Base-by-base conservation (phyloP, 2,329 filamentous ascomycete species). In the Cadophora sp. region DNA sequence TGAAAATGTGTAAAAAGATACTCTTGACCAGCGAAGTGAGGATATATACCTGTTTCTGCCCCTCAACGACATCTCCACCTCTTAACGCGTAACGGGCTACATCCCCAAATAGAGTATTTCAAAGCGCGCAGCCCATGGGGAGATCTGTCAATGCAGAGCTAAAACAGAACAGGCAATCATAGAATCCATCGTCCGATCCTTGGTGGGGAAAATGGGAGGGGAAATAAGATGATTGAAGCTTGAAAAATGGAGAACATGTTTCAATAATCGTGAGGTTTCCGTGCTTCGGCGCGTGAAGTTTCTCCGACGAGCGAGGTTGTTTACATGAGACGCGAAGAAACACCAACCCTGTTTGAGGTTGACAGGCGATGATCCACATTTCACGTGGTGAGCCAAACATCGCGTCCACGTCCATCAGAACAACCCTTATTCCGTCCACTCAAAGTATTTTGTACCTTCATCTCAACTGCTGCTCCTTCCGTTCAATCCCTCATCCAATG, bases 241-340 rank as follows among this genome's bases (percentile, higher is more conserved):
- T 41, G 56, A 56, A 50, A 62, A 61, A 68, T 59, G 62, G 58
- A 58, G 58, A 39, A 11, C 36, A 39, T 56, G 61, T 66, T 66
- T 65, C 27, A 30, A 30, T 6, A 30, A 30, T 6, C 27, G 27
- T 53, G 55, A 43, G 41, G 48, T 66, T 53, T 62, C 43, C 22
- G 22, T 39, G 24, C n/a, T 11, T 3, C 43, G 18, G 33, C 27
- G 50, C 50, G 24, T 14, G 50, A 33, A 53, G 50, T 53, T 53
- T 14, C 33, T 9, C 50, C 50, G n/a, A n/a, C n/a, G n/a, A n/a
- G n/a, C n/a, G 50, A 53, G 50, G 27, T 30, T 30, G 27, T 30
- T 30, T 30, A 30, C 6, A 27, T 53, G 50, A 33, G 50, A 53
- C 50, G 50, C 50, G 50, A 53, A 16, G 24, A 53, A 16, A 24